A percentile compares a stretch with the other conserved stretches of the same genome.
phyloP scores from a whole-genome alignment of 2,329 filamentous ascomycete genomes.

The Allantophomopsis cytisporea region DNA sequence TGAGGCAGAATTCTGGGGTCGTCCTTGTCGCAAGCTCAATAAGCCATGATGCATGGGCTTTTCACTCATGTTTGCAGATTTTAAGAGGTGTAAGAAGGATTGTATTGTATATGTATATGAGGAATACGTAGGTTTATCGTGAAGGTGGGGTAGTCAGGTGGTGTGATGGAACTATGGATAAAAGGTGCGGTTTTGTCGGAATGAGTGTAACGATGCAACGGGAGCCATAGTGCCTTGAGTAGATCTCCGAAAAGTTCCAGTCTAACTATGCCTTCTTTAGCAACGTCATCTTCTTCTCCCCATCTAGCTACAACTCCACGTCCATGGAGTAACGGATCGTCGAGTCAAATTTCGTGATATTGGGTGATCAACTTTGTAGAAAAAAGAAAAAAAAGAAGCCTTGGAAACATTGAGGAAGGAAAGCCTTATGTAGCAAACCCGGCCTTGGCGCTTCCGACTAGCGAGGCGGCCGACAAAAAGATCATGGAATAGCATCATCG shows the following conservation, averaged over 20 bases:
- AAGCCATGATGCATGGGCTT: too few relatives aligned
- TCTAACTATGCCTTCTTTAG: constrained; percentile 20
- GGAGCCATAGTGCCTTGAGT: constrained; percentile 15
- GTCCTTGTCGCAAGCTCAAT: too few relatives aligned
- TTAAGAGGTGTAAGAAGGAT: too few relatives aligned
- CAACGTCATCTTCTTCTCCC: constrained; percentile 28
- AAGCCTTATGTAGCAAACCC: constrained; percentile 5
- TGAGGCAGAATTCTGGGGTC: too few relatives aligned
- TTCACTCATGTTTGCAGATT: too few relatives aligned
- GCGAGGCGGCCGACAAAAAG: not conserved
- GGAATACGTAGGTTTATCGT: too few relatives aligned
- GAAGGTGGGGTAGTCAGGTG: not conserved
- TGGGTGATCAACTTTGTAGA: constrained; percentile 40
- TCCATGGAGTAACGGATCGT: constrained; percentile 31
- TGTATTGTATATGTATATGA: too few relatives aligned
- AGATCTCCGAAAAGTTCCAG: constrained; percentile 12
- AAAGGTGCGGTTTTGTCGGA: too few relatives aligned
- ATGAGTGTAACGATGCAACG: constrained; percentile 17
- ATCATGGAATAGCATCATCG: not conserved
- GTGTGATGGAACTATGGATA: constrained; percentile 1
- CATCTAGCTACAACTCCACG: constrained; percentile 39
- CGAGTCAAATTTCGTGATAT: constrained; percentile 45
- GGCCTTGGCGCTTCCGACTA: constrained; percentile 2
- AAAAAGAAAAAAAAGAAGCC: constrained; percentile 23
- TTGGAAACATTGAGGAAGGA: constrained; percentile 7